Evolutionary conservation across 108 stramenopile species (phyloP).

Genomic region (Nitzschia putrida): DNA sequence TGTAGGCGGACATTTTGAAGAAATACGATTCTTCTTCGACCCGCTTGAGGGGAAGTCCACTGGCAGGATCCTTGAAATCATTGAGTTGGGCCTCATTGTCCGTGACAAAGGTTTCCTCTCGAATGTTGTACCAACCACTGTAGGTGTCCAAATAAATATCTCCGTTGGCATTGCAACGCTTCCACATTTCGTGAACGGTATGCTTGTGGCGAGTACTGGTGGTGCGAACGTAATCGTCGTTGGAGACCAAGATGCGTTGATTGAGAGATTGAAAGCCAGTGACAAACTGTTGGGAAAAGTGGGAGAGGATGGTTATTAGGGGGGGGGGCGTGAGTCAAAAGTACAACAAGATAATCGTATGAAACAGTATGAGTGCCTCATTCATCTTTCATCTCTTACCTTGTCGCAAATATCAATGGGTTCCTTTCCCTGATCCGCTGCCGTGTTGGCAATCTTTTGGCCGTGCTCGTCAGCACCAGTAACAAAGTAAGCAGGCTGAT

Average conservation of each 20-base stretch:
- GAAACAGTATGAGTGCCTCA: not conserved
- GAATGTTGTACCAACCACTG: constrained; percentile 97
- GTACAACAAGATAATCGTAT: not conserved
- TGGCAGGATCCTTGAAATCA: constrained; percentile 86
- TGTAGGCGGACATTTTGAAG: constrained; percentile 95
- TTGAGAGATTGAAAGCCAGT: constrained; percentile 91
- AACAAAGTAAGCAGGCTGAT: constrained; percentile 78
- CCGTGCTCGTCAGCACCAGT: constrained; percentile 99
- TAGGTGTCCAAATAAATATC: constrained; percentile 94
- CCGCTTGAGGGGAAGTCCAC: constrained; percentile 89
- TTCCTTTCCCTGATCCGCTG: constrained; percentile 69
- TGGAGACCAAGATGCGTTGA: constrained; percentile 85
- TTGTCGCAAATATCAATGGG: constrained; percentile 94
- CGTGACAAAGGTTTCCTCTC: constrained; percentile 97
- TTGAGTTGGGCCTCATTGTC: constrained; percentile 89
- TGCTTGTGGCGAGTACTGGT: constrained; percentile 90
- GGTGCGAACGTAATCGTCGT: constrained; percentile 96
- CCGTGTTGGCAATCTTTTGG: constrained; percentile 97
- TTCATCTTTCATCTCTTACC: constrained; percentile 37
- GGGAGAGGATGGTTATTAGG: not conserved
- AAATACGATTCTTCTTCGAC: constrained; percentile 97
- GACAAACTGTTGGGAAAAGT: constrained; percentile 56
- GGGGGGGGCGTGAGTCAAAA: not conserved
- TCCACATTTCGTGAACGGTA: constrained; percentile 88
- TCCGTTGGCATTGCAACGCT: constrained; percentile 71